Evolutionary conservation across 139 green algal genomes (phyloP), one percentile per base, ranked within the genome.

Genomic region (Auxenochlorella pyrenoidosa): DNA sequence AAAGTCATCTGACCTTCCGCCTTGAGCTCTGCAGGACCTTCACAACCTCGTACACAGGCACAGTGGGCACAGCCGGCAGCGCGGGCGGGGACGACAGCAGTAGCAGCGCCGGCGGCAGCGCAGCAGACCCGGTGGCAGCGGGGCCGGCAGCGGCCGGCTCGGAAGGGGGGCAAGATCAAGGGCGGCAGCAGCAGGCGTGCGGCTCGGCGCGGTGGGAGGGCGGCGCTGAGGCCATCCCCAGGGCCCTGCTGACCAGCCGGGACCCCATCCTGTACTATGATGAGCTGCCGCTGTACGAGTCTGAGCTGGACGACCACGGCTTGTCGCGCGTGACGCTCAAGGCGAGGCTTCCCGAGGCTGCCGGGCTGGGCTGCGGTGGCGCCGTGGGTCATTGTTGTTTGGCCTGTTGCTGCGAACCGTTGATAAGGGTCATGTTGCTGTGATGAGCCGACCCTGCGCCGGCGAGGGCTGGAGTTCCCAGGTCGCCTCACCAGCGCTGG

Each of bases 291-390:
- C 87, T 98, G 81, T 98, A 97, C 81, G 96, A 98, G 82, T 96
- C 90, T 16, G 97, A 99, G 88, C 93, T 99, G 84, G 96, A 99
- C 86, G 97, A 99, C 91, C 96, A 97, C 82, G 97, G 97, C n/a
- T 89, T 93, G 8, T 92, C 89, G 38, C 80, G 88, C n/a, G 41
- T 94, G 34, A 43, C n/a, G 18, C 86, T 92, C 47, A 93, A 94
- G 86, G 89, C 90, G 71, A 59, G 43, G n/a, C 54, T 8, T 58
- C n/a, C n/a, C n/a, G n/a, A n/a, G n/a, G n/a, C n/a, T n/a, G n/a
- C n/a, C n/a, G n/a, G n/a, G n/a, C n/a, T n/a, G n/a, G n/a, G n/a
- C n/a, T n/a, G n/a, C n/a, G n/a, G n/a, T n/a, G n/a, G n/a, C n/a
- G n/a, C n/a, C 47, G 34, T 28, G 0, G 18, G 36, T 72, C 24